Base-by-base conservation (phyloP, 495 filamentous ascomycete species). In the Aspergillus diversus region DNA sequence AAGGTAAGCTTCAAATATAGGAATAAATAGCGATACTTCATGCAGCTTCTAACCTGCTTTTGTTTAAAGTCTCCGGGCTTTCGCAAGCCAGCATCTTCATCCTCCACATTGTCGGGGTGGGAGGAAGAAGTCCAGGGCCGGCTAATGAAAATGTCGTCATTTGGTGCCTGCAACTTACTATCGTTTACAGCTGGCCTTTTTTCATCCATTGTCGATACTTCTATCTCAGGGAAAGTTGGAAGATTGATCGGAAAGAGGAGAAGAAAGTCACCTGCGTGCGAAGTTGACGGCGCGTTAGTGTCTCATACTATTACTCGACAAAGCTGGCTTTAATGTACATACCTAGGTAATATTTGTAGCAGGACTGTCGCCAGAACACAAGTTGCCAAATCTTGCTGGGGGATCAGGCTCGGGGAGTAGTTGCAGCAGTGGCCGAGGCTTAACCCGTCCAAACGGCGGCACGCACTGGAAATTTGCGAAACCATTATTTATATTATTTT, bases 81-180 rank as follows among this genome's bases (percentile, higher is more conserved):
- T n/a, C 61, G 59, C 48, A 70, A 52, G 1, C 67, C 61, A 9
- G 67, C 63, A 47, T 70, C 61, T 0, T 64, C 66, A 57, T 69
- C 67, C 15, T 59, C 58, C 12, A 59, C 61, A 16, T n/a, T 57
- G 46, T 56, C 5, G 55, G 46, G 35, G 35, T 59, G 33, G 49
- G 33, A 17, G 46, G 32, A 54, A 5, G 50, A 51, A 8, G 32
- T 52, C 53, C 57, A 52, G 7, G 63, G 57, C 17, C 52, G 57
- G n/a, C 55, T 42, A 35, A 43, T 60, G 33, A 49, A 60, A 9
- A 57, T 43, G 1, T 50, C 37, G 47, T 65, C 57, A 34, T 52
- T 43, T 27, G 54, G 11, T 12, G 55, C 9, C 42, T 49, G 16
- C 12, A 35, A 3, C 11, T 53, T 35, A n/a, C 7, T 9, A 5